Conservation (phyloP, 1,139 yeast species). For the Oligophagozyma castellii region DNA sequence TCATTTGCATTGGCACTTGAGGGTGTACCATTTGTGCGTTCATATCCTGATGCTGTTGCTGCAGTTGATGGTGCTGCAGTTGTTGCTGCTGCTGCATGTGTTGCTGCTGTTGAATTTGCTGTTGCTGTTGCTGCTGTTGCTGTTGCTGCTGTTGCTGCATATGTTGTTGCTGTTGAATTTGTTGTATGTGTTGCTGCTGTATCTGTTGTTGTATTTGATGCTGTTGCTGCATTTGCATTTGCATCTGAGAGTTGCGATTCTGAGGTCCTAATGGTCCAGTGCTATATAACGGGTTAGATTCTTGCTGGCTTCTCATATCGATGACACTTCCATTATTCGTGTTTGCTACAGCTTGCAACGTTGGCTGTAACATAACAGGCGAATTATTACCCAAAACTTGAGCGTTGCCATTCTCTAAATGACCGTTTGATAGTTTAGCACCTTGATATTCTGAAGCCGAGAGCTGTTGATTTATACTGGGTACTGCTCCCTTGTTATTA, state of each 20-base stretch:
- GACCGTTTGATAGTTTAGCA: slow-evolving; percentile 5
- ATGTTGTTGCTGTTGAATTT: slow-evolving; percentile 4
- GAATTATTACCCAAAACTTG: slow-evolving; percentile 8
- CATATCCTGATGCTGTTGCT: slow-evolving; percentile 6
- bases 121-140: slow-evolving; percentile 6
- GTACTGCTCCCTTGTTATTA: slow-evolving; percentile 14
- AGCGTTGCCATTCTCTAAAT: slow-evolving; percentile 4
- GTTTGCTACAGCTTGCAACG: slow-evolving; percentile 15
- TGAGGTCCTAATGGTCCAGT: slow-evolving; percentile 13
- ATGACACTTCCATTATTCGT: slow-evolving; percentile 21
- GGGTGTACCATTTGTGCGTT: too few relatives aligned
- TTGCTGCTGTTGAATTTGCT: slow-evolving; percentile 6
- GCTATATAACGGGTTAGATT: slow-evolving; percentile 11
- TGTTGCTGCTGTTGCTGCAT: slow-evolving; percentile 3
- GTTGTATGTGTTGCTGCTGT: slow-evolving; percentile 5
- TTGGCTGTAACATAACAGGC: slow-evolving; percentile 23
- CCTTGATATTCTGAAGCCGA: slow-evolving; percentile 12
- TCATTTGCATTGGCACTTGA: too few relatives aligned
- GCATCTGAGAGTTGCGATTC: slow-evolving; percentile 5
- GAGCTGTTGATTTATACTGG: slow-evolving; percentile 15
- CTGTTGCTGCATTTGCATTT: slow-evolving; percentile 5
- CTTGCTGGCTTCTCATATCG: slow-evolving; percentile 15
- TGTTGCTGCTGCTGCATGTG: slow-evolving; percentile 5
- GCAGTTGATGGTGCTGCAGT: slow-evolving; percentile 6
- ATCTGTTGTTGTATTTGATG: slow-evolving; percentile 12